These are phyloP conservation scores for Suillus paluster DNA, from an alignment of 768 basidiomycete genomes.

Conservation along the genomic window DNA sequence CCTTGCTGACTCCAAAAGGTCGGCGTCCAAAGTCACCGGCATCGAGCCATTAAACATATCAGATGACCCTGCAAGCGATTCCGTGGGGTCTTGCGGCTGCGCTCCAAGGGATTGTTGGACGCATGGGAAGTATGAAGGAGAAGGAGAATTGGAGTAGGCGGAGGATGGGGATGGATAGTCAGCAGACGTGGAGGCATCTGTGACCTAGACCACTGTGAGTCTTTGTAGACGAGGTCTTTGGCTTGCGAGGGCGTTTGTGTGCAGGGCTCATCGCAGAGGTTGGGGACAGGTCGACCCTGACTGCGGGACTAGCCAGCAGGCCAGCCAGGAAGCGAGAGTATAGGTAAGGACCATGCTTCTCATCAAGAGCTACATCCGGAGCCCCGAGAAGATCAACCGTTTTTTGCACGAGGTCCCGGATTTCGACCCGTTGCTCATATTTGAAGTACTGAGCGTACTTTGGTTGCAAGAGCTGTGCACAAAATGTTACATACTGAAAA, in stretches of 20 bases:
- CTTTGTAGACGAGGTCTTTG: neutral
- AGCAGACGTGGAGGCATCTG: slow-evolving; percentile 23
- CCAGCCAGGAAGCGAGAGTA: slow-evolving; percentile 81
- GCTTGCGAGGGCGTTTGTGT: neutral
- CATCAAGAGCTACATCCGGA: slow-evolving; percentile 76
- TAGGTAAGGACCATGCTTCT: slow-evolving; percentile 78
- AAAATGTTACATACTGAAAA: neutral
- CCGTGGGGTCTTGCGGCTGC: neutral
- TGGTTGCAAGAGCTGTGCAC: slow-evolving; percentile 70
- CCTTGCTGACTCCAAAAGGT: slow-evolving; percentile 65
- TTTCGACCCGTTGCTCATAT: slow-evolving; percentile 60
- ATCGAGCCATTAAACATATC: slow-evolving; percentile 53
- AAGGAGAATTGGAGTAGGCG: slow-evolving; percentile 21
- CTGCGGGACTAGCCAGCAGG: slow-evolving; percentile 52
- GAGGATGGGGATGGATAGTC: slow-evolving; percentile 45
- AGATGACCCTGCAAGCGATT: slow-evolving; percentile 23
- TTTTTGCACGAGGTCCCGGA: slow-evolving; percentile 64
- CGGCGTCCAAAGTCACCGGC: slow-evolving; percentile 56
- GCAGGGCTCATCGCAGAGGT: neutral
- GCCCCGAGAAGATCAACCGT: slow-evolving; percentile 71
- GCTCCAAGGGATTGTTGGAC: neutral
- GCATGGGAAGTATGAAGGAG: neutral
- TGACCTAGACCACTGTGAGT: neutral
- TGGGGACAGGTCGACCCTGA: neutral
- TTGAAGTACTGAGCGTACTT: slow-evolving; percentile 68